Evolutionary conservation across 371 early-diverging fungal species (phyloP), one percentile per base, ranked within the genome.

Genomic region (Haplosporangium sp.): DNA sequence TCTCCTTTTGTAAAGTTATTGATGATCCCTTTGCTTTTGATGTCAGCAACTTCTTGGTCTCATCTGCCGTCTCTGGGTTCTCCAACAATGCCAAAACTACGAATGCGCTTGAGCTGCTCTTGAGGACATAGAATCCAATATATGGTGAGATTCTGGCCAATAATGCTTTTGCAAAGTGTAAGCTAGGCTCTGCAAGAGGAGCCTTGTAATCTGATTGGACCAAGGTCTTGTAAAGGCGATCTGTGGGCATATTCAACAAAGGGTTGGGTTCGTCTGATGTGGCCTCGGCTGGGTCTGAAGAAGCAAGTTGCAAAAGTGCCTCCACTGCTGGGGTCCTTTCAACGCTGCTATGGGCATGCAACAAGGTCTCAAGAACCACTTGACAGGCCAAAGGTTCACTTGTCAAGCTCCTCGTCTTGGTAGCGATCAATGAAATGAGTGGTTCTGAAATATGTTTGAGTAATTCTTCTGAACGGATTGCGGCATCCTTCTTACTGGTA

Each of bases 401-500:
- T 74, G 91, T 85, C 55, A 93, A 77, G 40, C 73, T 68, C 42
- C 77, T 64, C 19, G 90, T 84, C 69, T 90, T 83, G 9, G 86
- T 84, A 2, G 87, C 83, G 44, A 92, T 89, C 76, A 90, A 84
- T n/a, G 86, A 77, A 42, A 92, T 84, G 75, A 94, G 75, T 4
- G 84, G 75, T n/a, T 86, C 87, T 8, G 92, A 91, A 8, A 90
- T 83, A 44, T 84, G 83, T 42, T 83, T 71, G 61, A 90, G 77
- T 62, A 95, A 86, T 83, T 95, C 94, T 34, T 85, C 75, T 27
- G 87, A 85, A 73, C 93, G 88, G 59, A 87, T 67, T 60, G 85
- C 83, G 0, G 92, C 88, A 68, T 93, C 93, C 77, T 94, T 95
- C 81, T 92, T 94, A 82, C 92, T 92, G 50, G 91, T 92, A 61